Conservation (phyloP, 78 protist genomes). For the Dictyostelium firmibasis region DNA sequence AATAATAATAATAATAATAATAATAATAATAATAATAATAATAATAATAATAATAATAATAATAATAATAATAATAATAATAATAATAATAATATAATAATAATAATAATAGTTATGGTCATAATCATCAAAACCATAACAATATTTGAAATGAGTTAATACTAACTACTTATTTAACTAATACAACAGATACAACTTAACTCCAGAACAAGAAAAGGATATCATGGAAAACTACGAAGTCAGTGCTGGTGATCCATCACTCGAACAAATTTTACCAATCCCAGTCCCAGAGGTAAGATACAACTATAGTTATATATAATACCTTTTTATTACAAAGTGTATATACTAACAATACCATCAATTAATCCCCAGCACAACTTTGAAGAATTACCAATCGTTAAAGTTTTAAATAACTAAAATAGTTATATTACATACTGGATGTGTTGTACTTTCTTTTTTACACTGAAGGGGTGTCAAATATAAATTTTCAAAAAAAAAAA, state of each 20-base stretch:
- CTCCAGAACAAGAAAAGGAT: conserved; percentile 68
- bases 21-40: neutral
- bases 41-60: neutral
- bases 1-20: neutral
- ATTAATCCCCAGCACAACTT: neutral
- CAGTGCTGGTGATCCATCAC: conserved; percentile 28
- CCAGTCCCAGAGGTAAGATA: conserved; percentile 61
- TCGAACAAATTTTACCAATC: conserved; percentile 12
- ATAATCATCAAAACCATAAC: too few relatives aligned
- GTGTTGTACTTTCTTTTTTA: neutral
- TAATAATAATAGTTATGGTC: too few relatives aligned
- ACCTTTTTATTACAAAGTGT: too few relatives aligned
- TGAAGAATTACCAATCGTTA: neutral
- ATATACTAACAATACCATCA: too few relatives aligned
- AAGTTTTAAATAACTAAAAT: neutral
- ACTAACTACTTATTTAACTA: too few relatives aligned
- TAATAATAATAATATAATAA: too few relatives aligned
- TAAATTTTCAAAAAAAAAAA: neutral
- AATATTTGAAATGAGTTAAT: too few relatives aligned
- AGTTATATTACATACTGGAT: neutral
- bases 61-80: too few relatives aligned
- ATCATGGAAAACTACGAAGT: conserved; percentile 39
- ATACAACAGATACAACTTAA: conserved; percentile 55
- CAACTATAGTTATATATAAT: too few relatives aligned
- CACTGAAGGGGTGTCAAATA: neutral